Base-by-base conservation (phyloP, 2,329 filamentous ascomycete genomes). In the Bertia moriformis region DNA sequence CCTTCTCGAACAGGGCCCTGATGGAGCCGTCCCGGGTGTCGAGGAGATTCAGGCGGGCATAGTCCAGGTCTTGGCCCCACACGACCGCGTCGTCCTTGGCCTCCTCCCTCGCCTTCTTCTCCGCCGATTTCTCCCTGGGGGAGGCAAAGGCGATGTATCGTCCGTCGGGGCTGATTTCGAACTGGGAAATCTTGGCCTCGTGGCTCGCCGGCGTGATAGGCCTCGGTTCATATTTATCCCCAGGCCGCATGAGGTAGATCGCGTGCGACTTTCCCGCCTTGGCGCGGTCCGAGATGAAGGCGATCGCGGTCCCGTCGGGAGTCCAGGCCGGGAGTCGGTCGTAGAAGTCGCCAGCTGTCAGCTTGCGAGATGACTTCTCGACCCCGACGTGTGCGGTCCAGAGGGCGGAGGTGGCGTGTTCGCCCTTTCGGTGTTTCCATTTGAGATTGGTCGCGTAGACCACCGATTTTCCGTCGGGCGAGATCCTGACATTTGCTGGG, bases 21-120 rank as follows among this genome's bases (percentile, higher is more conserved):
- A 36, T 32, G 35, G 14, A 13, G 39, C 38, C 15, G 0, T 48
- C 54, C 5, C 40, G 44, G 2, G 61, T 35, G 19, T 60, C 41
- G 1, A 62, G 30, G 2, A 55, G 43, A 1, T 53, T 46, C 10
- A 63, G 44, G 7, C 49, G 50, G 13, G 45, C 47, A 40, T 48
- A 53, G 3, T 52, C 43, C 59, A 54, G 60, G 12, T 53, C 46
- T 27, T 56, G 43, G 18, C 54, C 58, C 52, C 54, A 63, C 14
- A 62, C 53, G 4, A 51, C 45, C 2, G 48, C 49, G 40, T 58
- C 59, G 19, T 54, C 48, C 5, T 53, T 52, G 0, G 49, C 49
- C 7, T 55, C 48, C 12, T 61, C 52, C 2, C 48, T 51, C 4
- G 44, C 47, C 24, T 51, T 53, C 39, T 51, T 43, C 18, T 55